A percentile compares a stretch with the other conserved stretches of the same genome.
Evolutionary conservation across 139 green algal genomes (phyloP).

Genomic region (Ettlia oleoabundans): DNA sequence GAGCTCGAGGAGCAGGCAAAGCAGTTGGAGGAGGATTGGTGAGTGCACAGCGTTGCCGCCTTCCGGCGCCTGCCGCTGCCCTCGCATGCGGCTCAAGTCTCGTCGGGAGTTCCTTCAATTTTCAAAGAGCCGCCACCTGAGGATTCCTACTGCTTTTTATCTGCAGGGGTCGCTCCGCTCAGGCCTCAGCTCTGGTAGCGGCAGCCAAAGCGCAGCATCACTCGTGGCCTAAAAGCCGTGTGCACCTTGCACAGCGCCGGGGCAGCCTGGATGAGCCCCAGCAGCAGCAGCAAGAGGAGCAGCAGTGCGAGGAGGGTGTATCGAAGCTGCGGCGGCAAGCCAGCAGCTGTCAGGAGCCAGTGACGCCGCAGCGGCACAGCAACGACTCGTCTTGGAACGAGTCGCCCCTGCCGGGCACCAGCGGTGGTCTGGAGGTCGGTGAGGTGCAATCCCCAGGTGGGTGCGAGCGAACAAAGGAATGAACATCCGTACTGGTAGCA

Average conservation of each 20-base stretch:
- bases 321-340: not conserved
- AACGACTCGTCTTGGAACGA: slow-evolving; percentile 28
- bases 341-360: not conserved
- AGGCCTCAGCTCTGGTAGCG: not conserved
- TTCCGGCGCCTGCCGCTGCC: not conserved
- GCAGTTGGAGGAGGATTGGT: slow-evolving; percentile 34
- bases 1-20: slow-evolving; percentile 48
- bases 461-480: not conserved
- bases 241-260: too few relatives aligned
- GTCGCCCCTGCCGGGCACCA: slow-evolving; percentile 3
- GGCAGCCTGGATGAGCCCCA: too few relatives aligned
- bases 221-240: too few relatives aligned
- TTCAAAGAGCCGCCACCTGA: too few relatives aligned
- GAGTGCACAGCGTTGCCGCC: not conserved
- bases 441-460: slow-evolving; percentile 39
- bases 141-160: not conserved
- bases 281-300: not conserved
- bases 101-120: too few relatives aligned
- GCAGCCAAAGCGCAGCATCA: not conserved
- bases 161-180: not conserved
- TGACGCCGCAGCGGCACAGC: slow-evolving; percentile 8
- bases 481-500: too few relatives aligned
- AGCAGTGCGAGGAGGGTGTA: not conserved
- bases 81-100: too few relatives aligned
- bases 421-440: not conserved